These are phyloP conservation scores for Fragilaria radians DNA, from an alignment of 108 stramenopile species.

Conservation along the genomic window DNA sequence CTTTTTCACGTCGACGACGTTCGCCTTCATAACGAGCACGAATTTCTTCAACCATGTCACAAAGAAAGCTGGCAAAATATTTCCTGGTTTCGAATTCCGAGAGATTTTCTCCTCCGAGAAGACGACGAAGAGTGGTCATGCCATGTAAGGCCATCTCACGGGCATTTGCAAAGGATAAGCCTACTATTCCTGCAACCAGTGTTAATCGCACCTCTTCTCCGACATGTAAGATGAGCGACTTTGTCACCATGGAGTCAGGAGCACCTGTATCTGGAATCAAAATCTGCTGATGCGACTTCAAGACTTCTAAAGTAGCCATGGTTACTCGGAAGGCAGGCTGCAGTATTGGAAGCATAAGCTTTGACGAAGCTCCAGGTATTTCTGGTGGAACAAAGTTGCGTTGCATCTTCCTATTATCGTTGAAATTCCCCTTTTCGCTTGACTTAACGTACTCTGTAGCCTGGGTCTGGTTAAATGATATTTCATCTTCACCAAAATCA, in stretches of 20 bases:
- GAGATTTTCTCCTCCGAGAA: conserved; percentile 10
- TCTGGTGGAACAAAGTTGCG: background rate
- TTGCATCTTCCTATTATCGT: background rate
- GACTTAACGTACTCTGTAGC: background rate
- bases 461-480: background rate
- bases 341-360: conserved; percentile 71
- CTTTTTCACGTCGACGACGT: conserved; percentile 60
- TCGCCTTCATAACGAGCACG: conserved; percentile 62
- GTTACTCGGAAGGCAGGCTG: conserved; percentile 67
- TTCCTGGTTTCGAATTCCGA: conserved; percentile 34
- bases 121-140: conserved; percentile 48
- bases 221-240: conserved; percentile 38
- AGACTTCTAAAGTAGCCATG: conserved; percentile 40
- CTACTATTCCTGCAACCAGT: conserved; percentile 67
- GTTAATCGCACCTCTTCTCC: conserved; percentile 47
- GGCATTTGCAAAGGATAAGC: conserved; percentile 65
- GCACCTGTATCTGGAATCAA: conserved; percentile 3
- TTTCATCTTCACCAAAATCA: background rate
- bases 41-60: conserved; percentile 54
- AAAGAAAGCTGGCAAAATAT: conserved; percentile 27
- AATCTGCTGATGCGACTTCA: conserved; percentile 29
- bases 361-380: conserved; percentile 29
- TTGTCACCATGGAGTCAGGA: background rate
- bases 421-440: background rate
- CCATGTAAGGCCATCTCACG: conserved; percentile 66